phyloP scores from a whole-genome alignment of 148 eudicot genomes.

The Drosera capensis region DNA sequence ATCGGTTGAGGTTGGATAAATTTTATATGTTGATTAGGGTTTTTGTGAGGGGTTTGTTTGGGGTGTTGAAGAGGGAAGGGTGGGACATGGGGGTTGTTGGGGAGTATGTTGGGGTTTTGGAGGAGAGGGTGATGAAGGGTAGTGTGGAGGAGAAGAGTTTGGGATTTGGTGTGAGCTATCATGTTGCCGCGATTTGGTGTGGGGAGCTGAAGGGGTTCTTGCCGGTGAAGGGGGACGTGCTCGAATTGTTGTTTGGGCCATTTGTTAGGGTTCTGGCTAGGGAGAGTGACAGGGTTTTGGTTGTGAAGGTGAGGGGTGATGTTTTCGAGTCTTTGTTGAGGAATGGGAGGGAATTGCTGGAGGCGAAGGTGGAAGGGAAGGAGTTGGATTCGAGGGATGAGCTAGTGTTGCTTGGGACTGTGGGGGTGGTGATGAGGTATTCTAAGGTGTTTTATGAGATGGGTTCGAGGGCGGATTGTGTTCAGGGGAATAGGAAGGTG shows the following conservation, averaged over 20 bases:
- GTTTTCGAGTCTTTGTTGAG: conserved; percentile 48
- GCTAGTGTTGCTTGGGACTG: conserved; percentile 28
- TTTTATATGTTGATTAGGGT: conserved; percentile 62
- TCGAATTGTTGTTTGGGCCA: conserved; percentile 40
- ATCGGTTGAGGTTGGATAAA: conserved; percentile 68
- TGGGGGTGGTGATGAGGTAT: conserved; percentile 47
- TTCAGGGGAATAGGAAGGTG: conserved; percentile 85
- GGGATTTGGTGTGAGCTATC: conserved; percentile 76
- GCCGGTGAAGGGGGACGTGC: conserved; percentile 38
- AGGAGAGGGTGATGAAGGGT: conserved; percentile 28
- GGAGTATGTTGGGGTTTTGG: conserved; percentile 26
- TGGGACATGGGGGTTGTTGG: conserved; percentile 51
- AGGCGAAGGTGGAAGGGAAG: conserved; percentile 21
- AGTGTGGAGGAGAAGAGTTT: conserved; percentile 24
- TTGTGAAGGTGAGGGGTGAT: conserved; percentile 46
- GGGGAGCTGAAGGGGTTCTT: conserved; percentile 58
- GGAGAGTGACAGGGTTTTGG: conserved; percentile 48
- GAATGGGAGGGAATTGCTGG: conserved; percentile 42
- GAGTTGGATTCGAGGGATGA: conserved; percentile 24
- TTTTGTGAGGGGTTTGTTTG: conserved; percentile 39
- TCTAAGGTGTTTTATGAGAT: conserved; percentile 37
- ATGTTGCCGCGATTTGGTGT: conserved; percentile 52
- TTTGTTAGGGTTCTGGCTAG: conserved; percentile 31
- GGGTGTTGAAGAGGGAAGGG: conserved; percentile 23
- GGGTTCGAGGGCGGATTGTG: conserved; percentile 46